These are phyloP conservation scores for Scedosporium apiospermum DNA, from an alignment of 2,329 filamentous ascomycete genomes.

Conservation along the genomic window DNA sequence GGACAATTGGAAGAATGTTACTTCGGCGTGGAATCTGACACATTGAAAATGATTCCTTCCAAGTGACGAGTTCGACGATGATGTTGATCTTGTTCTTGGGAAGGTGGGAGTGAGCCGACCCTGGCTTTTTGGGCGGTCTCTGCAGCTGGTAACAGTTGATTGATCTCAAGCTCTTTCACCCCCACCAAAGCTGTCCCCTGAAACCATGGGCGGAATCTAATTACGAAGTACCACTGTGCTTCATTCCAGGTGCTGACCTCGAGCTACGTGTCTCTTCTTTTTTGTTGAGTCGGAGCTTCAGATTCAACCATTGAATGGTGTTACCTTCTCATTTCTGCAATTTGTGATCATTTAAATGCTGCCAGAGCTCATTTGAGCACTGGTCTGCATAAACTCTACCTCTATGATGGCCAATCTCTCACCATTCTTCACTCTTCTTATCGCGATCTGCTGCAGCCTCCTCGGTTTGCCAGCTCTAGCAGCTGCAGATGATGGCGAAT, in stretches of 20 bases:
- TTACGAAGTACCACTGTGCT: too few species aligned
- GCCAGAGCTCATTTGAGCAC: neutral
- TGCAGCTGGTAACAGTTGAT: neutral
- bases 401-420: neutral
- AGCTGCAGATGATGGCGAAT: constrained; percentile 18
- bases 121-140: too few species aligned
- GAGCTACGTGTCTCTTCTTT: neutral
- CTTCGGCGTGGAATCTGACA: too few species aligned
- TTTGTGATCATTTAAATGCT: neutral
- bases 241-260: too few species aligned
- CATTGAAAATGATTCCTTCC: too few species aligned
- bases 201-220: too few species aligned
- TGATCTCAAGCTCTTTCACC: neutral
- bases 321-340: neutral
- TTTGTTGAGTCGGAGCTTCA: neutral
- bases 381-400: neutral
- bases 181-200: neutral
- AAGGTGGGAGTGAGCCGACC: neutral
- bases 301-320: neutral
- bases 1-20: too few species aligned
- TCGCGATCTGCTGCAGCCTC: neutral
- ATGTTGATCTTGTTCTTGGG: neutral
- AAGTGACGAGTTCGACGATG: too few species aligned
- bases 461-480: neutral
- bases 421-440: neutral